Percentiles rank a stretch among this genome's conserved stretches.
Evolutionary conservation across 371 early-diverging fungal genomes (phyloP).

Genomic region (Mortierella sp.): DNA sequence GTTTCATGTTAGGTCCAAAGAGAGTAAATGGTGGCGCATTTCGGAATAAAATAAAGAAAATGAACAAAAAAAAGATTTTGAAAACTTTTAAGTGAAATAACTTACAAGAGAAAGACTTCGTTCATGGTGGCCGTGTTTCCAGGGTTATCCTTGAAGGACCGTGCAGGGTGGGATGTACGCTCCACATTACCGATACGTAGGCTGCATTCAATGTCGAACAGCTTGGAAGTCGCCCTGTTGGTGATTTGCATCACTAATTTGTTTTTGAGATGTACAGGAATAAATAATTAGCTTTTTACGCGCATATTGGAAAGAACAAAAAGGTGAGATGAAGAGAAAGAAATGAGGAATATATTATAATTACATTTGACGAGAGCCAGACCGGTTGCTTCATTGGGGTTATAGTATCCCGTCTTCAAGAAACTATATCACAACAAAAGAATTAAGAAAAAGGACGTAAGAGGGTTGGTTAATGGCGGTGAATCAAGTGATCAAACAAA

Average conservation of each 20-base stretch:
- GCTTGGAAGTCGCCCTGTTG: slow-evolving; percentile 41
- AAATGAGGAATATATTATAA: background rate
- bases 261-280: background rate
- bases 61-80: too few relatives aligned
- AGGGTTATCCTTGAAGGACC: slow-evolving; percentile 50
- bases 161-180: slow-evolving; percentile 35
- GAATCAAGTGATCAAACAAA: background rate
- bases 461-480: background rate
- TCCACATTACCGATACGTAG: slow-evolving; percentile 41
- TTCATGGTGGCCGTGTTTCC: slow-evolving; percentile 55
- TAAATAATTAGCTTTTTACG: background rate
- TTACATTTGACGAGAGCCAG: slow-evolving; percentile 44
- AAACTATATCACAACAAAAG: background rate
- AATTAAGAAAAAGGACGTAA: too few relatives aligned
- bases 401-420: slow-evolving; percentile 8
- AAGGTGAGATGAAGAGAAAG: background rate
- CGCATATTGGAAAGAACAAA: background rate
- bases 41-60: background rate
- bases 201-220: slow-evolving; percentile 52
- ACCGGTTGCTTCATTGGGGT: slow-evolving; percentile 37
- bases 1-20: background rate
- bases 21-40: background rate
- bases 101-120: slow-evolving; percentile 53
- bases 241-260: slow-evolving; percentile 45
- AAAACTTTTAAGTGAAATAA: background rate